A percentile compares a stretch with the other conserved stretches of the same genome.
Conservation (phyloP, 2,329 filamentous ascomycete genomes). For the Alternaria postmessia region DNA sequence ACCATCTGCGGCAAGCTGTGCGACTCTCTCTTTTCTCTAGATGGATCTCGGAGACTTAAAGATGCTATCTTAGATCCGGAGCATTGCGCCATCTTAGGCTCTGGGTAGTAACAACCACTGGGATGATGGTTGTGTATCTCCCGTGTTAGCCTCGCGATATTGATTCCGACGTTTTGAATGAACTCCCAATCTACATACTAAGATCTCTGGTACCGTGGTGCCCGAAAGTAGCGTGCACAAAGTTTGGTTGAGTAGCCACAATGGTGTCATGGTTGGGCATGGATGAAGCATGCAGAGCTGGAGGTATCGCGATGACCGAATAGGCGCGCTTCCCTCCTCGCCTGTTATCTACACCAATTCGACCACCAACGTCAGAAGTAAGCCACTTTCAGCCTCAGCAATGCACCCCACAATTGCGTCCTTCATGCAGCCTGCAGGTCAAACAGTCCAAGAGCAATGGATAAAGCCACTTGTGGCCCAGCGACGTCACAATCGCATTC, state of each 20-base stretch:
- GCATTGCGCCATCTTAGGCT: conserved; percentile 21
- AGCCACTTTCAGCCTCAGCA: conserved; percentile 9
- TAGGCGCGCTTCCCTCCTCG: conserved; percentile 1
- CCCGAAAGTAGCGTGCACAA: background rate
- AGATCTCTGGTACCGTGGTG: background rate
- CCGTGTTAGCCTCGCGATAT: conserved; percentile 20
- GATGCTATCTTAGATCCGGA: conserved; percentile 18
- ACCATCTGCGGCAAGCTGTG: conserved; percentile 10
- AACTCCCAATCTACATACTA: conserved; percentile 3
- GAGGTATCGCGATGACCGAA: conserved; percentile 3
- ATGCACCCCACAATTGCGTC: conserved; percentile 14
- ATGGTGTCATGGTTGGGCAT: background rate
- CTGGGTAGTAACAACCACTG: conserved; percentile 8
- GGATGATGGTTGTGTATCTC: conserved; percentile 10
- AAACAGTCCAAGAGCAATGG: background rate
- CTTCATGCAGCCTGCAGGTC: background rate
- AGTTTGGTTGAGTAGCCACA: background rate
- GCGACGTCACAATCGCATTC: background rate
- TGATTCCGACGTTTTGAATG: conserved; percentile 19
- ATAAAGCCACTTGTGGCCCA: background rate
- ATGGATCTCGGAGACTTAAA: conserved; percentile 4
- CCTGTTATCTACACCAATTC: conserved; percentile 10
- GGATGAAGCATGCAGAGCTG: conserved; percentile 3
- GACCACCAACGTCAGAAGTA: conserved; percentile 4
- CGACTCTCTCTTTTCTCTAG: conserved; percentile 1